phyloP scores from a whole-genome alignment of 2,329 filamentous ascomycete species.

The Fusarium irregulare region DNA sequence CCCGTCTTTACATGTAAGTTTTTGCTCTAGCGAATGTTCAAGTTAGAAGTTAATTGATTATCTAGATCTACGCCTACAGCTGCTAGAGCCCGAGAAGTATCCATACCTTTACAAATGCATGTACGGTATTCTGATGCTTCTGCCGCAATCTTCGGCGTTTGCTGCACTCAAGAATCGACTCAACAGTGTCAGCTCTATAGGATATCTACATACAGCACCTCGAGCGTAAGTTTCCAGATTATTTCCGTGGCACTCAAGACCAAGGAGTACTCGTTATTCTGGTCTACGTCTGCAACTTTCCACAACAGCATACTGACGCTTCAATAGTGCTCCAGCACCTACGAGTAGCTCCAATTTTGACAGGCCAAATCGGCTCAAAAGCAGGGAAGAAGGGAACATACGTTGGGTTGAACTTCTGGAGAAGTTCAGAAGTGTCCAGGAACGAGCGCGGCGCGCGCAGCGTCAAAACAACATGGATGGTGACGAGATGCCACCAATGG shows the following conservation, averaged over 20 bases:
- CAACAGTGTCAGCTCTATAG: slow-evolving; percentile 97
- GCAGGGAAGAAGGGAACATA: slow-evolving; percentile 84
- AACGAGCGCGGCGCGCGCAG: slow-evolving; percentile 80
- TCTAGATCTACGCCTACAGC: slow-evolving; percentile 88
- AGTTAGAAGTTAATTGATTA: neutral
- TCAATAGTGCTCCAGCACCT: slow-evolving; percentile 57
- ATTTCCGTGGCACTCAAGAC: neutral
- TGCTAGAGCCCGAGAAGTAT: slow-evolving; percentile 94
- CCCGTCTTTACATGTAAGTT: slow-evolving; percentile 94
- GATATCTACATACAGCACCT: slow-evolving; percentile 86
- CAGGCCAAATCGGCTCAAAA: slow-evolving; percentile 81
- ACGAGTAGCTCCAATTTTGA: slow-evolving; percentile 71
- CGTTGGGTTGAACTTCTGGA: slow-evolving; percentile 94
- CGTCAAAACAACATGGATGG: slow-evolving; percentile 63
- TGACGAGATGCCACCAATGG: slow-evolving; percentile 60
- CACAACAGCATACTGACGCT: slow-evolving; percentile 14
- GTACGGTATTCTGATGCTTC: slow-evolving; percentile 95
- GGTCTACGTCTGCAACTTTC: neutral
- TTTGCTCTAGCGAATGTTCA: neutral
- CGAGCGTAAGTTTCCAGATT: slow-evolving; percentile 68
- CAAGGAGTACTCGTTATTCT: neutral
- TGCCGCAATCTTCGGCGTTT: slow-evolving; percentile 98
- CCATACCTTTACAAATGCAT: slow-evolving; percentile 97
- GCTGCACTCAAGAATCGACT: slow-evolving; percentile 95
- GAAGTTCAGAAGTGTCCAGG: slow-evolving; percentile 92